phyloP scores from a whole-genome alignment of 164 flowering plant species.

The Magnolia kwangsiensis region DNA sequence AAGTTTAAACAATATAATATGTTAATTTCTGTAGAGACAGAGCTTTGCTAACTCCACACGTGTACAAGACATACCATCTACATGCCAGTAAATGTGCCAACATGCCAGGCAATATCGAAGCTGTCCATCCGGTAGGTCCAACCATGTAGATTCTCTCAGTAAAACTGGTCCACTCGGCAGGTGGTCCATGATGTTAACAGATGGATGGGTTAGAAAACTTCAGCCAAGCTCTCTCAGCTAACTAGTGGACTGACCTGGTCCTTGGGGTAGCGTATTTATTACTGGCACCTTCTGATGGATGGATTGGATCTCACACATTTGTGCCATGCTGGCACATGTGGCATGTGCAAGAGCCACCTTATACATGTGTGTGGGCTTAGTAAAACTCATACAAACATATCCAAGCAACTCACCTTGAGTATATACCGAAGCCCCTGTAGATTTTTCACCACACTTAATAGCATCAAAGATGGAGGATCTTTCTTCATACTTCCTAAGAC shows the following conservation, averaged over 20 bases:
- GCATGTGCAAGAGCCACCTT: background rate
- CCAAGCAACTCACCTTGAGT: slow-evolving; percentile 1
- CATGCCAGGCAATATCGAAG: background rate
- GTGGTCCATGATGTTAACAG: background rate
- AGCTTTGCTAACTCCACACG: background rate
- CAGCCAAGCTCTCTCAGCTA: background rate
- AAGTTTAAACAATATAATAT: too few relatives aligned
- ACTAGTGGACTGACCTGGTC: background rate
- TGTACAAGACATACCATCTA: background rate
- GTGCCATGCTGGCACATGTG: background rate
- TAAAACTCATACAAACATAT: background rate
- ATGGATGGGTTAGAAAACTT: background rate
- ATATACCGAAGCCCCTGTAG: background rate
- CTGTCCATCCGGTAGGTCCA: background rate
- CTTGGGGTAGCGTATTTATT: background rate
- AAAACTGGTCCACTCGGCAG: background rate
- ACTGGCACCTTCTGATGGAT: background rate
- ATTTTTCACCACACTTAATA: slow-evolving; percentile 4
- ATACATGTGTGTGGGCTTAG: background rate
- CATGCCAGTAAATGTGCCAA: too few relatives aligned
- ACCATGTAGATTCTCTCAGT: background rate
- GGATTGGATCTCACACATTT: too few relatives aligned
- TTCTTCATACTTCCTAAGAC: slow-evolving; percentile 8
- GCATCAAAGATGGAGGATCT: slow-evolving; percentile 6
- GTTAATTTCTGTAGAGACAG: background rate